A percentile compares a stretch with the other conserved stretches of the same genome.
phyloP scores from a whole-genome alignment of 1,284 basidiomycete species.

The Naganishia sp. region DNA sequence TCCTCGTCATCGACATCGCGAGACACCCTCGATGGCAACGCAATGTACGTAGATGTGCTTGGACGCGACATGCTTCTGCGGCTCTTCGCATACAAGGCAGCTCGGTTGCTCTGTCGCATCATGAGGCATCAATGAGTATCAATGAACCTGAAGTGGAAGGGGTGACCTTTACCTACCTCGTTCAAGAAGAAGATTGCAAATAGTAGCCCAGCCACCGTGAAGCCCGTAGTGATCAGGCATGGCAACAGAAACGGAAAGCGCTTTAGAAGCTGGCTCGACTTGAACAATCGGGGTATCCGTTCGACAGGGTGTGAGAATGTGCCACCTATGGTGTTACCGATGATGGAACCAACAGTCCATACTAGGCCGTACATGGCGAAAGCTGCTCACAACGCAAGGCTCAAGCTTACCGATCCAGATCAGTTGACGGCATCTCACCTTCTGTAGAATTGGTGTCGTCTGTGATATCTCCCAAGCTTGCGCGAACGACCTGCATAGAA shows the following conservation, averaged over 20 bases:
- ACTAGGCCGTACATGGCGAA: slow-evolving; percentile 53
- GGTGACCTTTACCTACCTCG: slow-evolving; percentile 19
- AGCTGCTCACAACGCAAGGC: slow-evolving; percentile 33
- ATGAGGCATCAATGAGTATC: background rate
- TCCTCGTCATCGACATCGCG: slow-evolving; percentile 1
- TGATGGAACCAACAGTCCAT: slow-evolving; percentile 49
- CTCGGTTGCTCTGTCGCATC: slow-evolving; percentile 19
- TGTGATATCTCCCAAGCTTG: slow-evolving; percentile 51
- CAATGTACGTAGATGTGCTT: no score
- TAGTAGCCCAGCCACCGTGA: slow-evolving; percentile 53
- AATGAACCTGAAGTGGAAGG: background rate
- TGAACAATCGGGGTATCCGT: slow-evolving; percentile 53
- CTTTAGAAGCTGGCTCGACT: slow-evolving; percentile 40
- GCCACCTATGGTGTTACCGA: slow-evolving; percentile 44
- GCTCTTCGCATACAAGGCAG: slow-evolving; percentile 9
- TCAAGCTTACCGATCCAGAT: no score
- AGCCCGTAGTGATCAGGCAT: slow-evolving; percentile 51
- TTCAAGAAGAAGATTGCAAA: slow-evolving; percentile 51
- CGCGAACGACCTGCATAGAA: slow-evolving; percentile 42
- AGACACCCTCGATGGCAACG: background rate
- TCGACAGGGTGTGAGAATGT: slow-evolving; percentile 54
- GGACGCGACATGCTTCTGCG: slow-evolving; percentile 5
- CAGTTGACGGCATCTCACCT: background rate
- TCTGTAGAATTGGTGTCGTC: slow-evolving; percentile 52
- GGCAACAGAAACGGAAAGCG: slow-evolving; percentile 56